Evolutionary conservation across 2,329 filamentous ascomycete genomes (phyloP).

Genomic region (Penicillium vulpinum): DNA sequence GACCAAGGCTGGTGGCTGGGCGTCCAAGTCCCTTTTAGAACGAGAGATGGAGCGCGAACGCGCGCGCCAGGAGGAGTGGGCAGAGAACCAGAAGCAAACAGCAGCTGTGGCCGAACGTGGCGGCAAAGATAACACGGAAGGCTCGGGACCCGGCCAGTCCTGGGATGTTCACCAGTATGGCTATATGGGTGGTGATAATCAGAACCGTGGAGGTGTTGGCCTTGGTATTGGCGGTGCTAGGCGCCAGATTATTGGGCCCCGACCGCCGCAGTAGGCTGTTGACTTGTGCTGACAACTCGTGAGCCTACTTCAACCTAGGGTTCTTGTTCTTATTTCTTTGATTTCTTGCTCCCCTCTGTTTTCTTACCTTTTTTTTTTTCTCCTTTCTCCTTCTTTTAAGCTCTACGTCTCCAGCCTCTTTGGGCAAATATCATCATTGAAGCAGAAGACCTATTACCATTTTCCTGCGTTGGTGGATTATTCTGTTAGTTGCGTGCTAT

Average conservation of each 20-base stretch:
- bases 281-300: not conserved
- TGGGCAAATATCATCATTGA: not conserved
- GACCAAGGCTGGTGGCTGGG: conserved; percentile 61
- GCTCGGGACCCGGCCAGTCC: conserved; percentile 50
- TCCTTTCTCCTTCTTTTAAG: not conserved
- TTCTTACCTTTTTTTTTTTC: not conserved
- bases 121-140: conserved; percentile 43
- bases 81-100: conserved; percentile 57
- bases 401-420: not conserved
- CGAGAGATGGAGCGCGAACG: conserved; percentile 68
- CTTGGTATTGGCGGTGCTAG: conserved; percentile 57
- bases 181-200: conserved; percentile 62
- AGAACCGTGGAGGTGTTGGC: conserved; percentile 55
- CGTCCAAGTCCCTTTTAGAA: conserved; percentile 63
- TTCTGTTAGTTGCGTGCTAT: conserved; percentile 8
- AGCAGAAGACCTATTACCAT: not conserved
- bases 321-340: not conserved
- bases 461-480: conserved; percentile 14
- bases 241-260: conserved; percentile 64
- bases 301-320: conserved; percentile 8
- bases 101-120: conserved; percentile 48
- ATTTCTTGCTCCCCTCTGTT: not conserved
- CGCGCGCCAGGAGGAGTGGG: conserved; percentile 65
- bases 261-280: conserved; percentile 46
- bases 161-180: conserved; percentile 69